A percentile compares a stretch with the other conserved stretches of the same genome.
Evolutionary conservation across 345 rosid genomes (phyloP).

Genomic region (Punica granatum): DNA sequence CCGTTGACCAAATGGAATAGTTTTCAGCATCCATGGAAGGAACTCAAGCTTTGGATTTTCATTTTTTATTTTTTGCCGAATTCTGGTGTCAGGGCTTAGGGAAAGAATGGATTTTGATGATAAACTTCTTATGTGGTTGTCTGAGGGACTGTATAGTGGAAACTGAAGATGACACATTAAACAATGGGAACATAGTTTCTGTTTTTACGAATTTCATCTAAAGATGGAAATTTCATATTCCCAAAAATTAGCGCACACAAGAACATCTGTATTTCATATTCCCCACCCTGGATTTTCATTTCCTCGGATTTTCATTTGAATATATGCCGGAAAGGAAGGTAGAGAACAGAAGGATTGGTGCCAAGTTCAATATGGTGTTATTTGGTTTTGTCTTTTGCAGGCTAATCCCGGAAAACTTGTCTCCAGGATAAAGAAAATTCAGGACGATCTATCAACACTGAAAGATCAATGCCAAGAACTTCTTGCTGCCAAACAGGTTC

Average conservation of each 20-base stretch:
- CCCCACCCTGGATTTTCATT: not conserved
- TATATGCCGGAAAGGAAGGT: not conserved
- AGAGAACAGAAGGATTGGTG: not conserved
- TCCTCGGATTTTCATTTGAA: not conserved
- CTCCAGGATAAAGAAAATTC: constrained; percentile 65
- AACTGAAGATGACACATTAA: too few species aligned
- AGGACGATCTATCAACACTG: constrained; percentile 51
- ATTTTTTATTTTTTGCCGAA: too few species aligned
- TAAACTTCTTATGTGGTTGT: too few species aligned
- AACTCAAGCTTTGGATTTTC: too few species aligned
- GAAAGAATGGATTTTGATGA: too few species aligned
- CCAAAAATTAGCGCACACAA: not conserved
- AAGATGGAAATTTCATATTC: not conserved
- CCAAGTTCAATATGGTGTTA: not conserved
- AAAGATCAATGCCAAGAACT: constrained; percentile 80
- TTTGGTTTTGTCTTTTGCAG: constrained; percentile 19
- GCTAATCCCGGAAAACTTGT: constrained; percentile 81
- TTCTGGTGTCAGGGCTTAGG: too few species aligned
- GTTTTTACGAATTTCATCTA: too few species aligned
- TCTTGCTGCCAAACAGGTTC: constrained; percentile 81
- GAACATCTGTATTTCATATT: not conserved
- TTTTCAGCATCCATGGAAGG: too few species aligned
- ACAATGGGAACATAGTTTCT: too few species aligned
- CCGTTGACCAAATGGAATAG: too few species aligned
- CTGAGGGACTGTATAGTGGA: too few species aligned